Evolutionary conservation across 495 filamentous ascomycete genomes (phyloP).

Genomic region (Penicillium chermesinum): DNA sequence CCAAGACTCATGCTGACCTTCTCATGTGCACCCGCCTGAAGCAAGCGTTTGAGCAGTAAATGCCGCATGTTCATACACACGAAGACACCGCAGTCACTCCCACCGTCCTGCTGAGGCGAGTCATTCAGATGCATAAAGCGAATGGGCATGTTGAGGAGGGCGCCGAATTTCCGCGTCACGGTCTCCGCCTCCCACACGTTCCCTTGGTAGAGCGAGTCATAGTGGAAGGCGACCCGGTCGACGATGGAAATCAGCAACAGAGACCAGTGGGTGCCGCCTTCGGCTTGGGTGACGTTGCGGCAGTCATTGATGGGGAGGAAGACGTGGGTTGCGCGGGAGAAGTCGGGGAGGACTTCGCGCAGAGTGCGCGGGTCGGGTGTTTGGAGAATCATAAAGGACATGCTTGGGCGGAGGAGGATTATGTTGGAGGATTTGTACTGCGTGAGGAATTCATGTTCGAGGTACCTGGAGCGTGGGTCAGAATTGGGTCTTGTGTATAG

Average conservation of each 20-base stretch:
- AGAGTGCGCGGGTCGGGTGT: constrained; percentile 71
- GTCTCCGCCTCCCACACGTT: constrained; percentile 69
- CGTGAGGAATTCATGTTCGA: constrained; percentile 80
- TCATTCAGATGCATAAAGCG: constrained; percentile 74
- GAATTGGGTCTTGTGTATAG: not conserved
- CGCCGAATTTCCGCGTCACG: constrained; percentile 56
- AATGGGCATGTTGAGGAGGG: constrained; percentile 59
- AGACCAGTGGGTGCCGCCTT: constrained; percentile 94
- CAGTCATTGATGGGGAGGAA: constrained; percentile 96
- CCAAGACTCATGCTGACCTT: constrained; percentile 93
- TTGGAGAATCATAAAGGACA: constrained; percentile 89
- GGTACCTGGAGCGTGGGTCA: constrained; percentile 53
- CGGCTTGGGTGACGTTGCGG: constrained; percentile 64
- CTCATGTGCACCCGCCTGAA: constrained; percentile 66
- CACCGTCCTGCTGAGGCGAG: constrained; percentile 86
- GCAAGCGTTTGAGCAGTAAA: constrained; percentile 74
- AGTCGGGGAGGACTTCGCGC: constrained; percentile 52
- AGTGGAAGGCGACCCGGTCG: constrained; percentile 92
- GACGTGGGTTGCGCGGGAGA: constrained; percentile 79
- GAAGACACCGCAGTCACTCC: constrained; percentile 91
- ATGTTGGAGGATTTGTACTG: constrained; percentile 76
- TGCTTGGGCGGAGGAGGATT: constrained; percentile 84
- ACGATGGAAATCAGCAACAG: constrained; percentile 83
- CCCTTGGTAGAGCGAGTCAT: constrained; percentile 77
- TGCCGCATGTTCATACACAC: constrained; percentile 92